These are phyloP conservation scores for Alternaria dauci DNA, from an alignment of 2,329 filamentous ascomycete species.

Conservation along the genomic window DNA sequence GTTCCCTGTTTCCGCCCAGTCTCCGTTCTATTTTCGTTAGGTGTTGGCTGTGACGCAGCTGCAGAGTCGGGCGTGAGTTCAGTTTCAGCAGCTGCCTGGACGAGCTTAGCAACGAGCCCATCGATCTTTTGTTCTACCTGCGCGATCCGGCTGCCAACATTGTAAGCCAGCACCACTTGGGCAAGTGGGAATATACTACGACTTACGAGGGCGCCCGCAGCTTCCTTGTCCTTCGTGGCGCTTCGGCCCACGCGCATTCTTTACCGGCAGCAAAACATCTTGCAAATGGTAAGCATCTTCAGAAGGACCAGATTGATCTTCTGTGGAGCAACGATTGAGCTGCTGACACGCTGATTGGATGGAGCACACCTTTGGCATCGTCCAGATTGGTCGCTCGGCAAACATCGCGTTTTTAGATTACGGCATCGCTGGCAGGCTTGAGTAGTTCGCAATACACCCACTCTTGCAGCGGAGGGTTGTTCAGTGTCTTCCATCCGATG, in stretches of 20 bases:
- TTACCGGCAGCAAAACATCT: conserved; percentile 39
- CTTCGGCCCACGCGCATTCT: conserved; percentile 47
- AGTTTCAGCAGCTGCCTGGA: conserved; percentile 21
- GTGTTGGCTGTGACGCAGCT: neutral
- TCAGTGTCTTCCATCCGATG: conserved; percentile 39
- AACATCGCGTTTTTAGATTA: conserved; percentile 45
- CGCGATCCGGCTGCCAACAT: conserved; percentile 38
- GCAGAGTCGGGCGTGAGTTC: neutral
- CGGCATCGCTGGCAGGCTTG: conserved; percentile 48
- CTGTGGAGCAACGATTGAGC: neutral
- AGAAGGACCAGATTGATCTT: neutral
- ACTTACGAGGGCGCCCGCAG: conserved; percentile 46
- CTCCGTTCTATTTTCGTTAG: neutral
- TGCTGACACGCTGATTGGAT: neutral
- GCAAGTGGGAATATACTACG: neutral
- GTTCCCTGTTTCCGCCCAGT: conserved; percentile 7
- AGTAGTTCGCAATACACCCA: conserved; percentile 28
- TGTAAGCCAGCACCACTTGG: neutral
- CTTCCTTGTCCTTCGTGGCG: conserved; percentile 36
- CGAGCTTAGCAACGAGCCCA: conserved; percentile 44
- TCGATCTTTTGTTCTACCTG: conserved; percentile 50
- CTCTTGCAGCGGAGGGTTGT: conserved; percentile 21
- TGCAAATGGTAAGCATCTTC: conserved; percentile 4
- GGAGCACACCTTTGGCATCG: conserved; percentile 41
- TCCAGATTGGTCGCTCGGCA: conserved; percentile 40